A percentile compares a stretch with the other conserved stretches of the same genome.
These are phyloP conservation scores for Rosellinia necatrix DNA, from an alignment of 2,329 filamentous ascomycete genomes.

Conservation along the genomic window DNA sequence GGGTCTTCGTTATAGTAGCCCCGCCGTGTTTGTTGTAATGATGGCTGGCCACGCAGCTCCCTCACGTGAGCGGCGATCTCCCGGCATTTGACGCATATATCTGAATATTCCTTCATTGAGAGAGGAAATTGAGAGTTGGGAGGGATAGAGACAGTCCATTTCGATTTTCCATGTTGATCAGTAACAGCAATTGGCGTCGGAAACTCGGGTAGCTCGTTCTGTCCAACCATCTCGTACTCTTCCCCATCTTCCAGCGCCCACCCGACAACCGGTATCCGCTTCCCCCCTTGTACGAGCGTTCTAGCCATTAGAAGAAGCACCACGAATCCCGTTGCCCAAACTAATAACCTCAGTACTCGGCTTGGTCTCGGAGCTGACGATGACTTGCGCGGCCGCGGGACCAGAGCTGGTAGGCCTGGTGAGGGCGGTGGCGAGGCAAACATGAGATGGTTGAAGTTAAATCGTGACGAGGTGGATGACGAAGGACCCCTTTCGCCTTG, in stretches of 20 bases:
- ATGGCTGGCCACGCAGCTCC: conserved; percentile 51
- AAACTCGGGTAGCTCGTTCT: conserved; percentile 69
- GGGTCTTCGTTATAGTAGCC: conserved; percentile 66
- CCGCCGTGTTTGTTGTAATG: conserved; percentile 51
- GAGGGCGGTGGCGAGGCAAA: conserved; percentile 69
- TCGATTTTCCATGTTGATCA: conserved; percentile 66
- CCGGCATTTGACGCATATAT: conserved; percentile 70
- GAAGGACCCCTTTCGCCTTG: conserved; percentile 57
- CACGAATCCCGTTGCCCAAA: conserved; percentile 57
- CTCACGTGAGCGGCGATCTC: conserved; percentile 65
- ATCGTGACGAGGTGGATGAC: conserved; percentile 65
- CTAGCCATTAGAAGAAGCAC: conserved; percentile 56
- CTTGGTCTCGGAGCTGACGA: conserved; percentile 60
- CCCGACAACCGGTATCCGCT: conserved; percentile 41
- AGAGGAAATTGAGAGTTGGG: conserved; percentile 69
- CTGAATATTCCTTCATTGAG: conserved; percentile 65
- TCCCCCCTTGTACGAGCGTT: conserved; percentile 40
- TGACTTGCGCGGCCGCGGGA: conserved; percentile 68
- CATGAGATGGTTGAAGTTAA: conserved; percentile 69
- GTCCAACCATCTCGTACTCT: conserved; percentile 69
- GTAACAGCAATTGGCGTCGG: conserved; percentile 73
- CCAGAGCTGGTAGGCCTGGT: conserved; percentile 69
- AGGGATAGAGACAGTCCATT: conserved; percentile 84
- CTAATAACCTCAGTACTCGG: conserved; percentile 59
- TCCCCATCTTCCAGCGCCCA: conserved; percentile 47